A percentile compares a stretch with the other conserved stretches of the same genome.
phyloP scores from a whole-genome alignment of 495 filamentous ascomycete species.

The Aspergillus leporis region DNA sequence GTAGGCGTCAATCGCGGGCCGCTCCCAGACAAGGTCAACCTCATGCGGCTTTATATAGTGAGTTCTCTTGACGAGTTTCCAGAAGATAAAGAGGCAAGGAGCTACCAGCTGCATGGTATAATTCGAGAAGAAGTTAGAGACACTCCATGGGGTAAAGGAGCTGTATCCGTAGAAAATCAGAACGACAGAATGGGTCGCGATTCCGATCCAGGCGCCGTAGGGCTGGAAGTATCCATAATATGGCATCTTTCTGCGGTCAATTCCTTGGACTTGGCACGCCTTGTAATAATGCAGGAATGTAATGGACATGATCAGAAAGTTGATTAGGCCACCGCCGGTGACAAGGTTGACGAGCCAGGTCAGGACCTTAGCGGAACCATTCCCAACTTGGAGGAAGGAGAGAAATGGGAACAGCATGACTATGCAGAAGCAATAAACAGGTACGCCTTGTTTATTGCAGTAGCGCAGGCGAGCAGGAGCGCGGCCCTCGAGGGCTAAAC shows the following conservation, averaged over 20 bases:
- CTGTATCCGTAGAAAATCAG: slow-evolving; percentile 52
- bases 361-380: slow-evolving; percentile 33
- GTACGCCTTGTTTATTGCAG: slow-evolving; percentile 49
- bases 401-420: slow-evolving; percentile 52
- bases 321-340: slow-evolving; percentile 48
- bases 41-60: slow-evolving; percentile 44
- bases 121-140: slow-evolving; percentile 53
- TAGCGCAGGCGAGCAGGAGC: slow-evolving; percentile 63
- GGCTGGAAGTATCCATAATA: slow-evolving; percentile 59
- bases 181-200: slow-evolving; percentile 39
- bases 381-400: slow-evolving; percentile 34
- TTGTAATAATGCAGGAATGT: slow-evolving; percentile 58
- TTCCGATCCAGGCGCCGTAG: slow-evolving; percentile 50
- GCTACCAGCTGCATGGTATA: slow-evolving; percentile 56
- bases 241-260: slow-evolving; percentile 51
- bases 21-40: slow-evolving; percentile 57
- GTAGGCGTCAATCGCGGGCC: slow-evolving; percentile 26
- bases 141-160: slow-evolving; percentile 50
- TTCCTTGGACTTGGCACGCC: slow-evolving; percentile 53
- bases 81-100: slow-evolving; percentile 44
- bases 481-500: slow-evolving; percentile 63
- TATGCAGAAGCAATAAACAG: slow-evolving; percentile 48
- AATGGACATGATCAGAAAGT: slow-evolving; percentile 50
- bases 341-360: slow-evolving; percentile 37
- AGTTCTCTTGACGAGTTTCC: slow-evolving; percentile 57